These are phyloP conservation scores for Cutaneotrichosporon dermatis DNA, from an alignment of 1,284 basidiomycete genomes.

Conservation along the genomic window DNA sequence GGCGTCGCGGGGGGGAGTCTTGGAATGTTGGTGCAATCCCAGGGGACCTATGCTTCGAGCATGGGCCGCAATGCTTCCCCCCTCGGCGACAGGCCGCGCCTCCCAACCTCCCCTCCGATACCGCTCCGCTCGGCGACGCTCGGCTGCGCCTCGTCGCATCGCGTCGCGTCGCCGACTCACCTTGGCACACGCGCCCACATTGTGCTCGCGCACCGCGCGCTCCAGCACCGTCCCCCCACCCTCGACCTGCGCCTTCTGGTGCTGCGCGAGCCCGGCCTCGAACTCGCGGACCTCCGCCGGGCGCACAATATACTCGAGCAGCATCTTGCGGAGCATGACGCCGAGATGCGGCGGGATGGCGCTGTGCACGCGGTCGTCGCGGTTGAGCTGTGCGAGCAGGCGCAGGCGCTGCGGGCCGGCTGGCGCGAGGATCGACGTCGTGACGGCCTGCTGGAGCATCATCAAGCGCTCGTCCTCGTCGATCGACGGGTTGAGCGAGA, in stretches of 20 bases:
- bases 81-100: too few relatives aligned
- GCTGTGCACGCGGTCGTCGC: conserved; percentile 86
- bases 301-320: conserved; percentile 91
- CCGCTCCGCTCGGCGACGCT: too few relatives aligned
- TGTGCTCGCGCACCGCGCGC: conserved; percentile 97
- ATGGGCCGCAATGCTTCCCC: too few relatives aligned
- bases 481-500: conserved; percentile 79
- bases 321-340: conserved; percentile 93
- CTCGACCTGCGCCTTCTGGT: conserved; percentile 84
- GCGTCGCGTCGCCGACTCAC: conserved; percentile 20
- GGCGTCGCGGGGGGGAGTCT: too few relatives aligned
- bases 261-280: conserved; percentile 76
- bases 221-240: conserved; percentile 87
- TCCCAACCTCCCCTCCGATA: too few relatives aligned
- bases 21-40: too few relatives aligned
- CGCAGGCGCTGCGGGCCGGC: conserved; percentile 93
- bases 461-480: conserved; percentile 83
- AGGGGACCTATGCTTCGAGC: too few relatives aligned
- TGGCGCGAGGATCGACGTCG: conserved; percentile 90
- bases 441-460: conserved; percentile 90
- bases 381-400: conserved; percentile 81
- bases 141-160: too few relatives aligned
- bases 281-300: conserved; percentile 84
- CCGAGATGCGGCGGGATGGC: conserved; percentile 50
- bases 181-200: conserved; percentile 88